phyloP scores from a whole-genome alignment of 345 rosid species.

The Rhizophora mangle region DNA sequence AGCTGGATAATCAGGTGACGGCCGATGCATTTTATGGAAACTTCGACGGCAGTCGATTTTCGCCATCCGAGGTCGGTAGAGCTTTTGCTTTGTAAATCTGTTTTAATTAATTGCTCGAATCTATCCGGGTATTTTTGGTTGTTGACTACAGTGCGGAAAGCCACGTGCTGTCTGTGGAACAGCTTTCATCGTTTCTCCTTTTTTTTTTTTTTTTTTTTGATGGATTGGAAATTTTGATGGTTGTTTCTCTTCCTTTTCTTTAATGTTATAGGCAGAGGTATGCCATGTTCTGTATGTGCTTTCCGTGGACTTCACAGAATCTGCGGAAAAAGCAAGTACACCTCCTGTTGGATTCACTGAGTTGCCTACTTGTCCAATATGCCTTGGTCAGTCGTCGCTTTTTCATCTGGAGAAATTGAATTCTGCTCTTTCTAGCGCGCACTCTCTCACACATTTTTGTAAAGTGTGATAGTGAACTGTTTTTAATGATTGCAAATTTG shows the following conservation, averaged over 20 bases:
- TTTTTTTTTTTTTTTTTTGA: not conserved
- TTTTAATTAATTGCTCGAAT: not conserved
- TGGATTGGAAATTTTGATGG: not conserved
- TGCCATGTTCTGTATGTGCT: slow-evolving; percentile 66
- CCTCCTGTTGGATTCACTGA: slow-evolving; percentile 68
- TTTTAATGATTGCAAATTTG: not conserved
- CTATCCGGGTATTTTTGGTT: too few species aligned
- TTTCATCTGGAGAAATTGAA: not conserved
- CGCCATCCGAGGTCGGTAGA: slow-evolving; percentile 67
- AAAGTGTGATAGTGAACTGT: not conserved
- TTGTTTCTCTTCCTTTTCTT: slow-evolving; percentile 3
- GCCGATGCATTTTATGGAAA: slow-evolving; percentile 58
- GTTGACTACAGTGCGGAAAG: too few species aligned
- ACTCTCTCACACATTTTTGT: not conserved
- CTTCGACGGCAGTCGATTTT: slow-evolving; percentile 66
- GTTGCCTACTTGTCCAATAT: slow-evolving; percentile 87
- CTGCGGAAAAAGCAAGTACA: slow-evolving; percentile 56
- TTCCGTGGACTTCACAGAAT: slow-evolving; percentile 66
- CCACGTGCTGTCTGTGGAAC: too few species aligned
- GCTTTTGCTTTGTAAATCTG: not conserved
- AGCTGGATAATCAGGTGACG: slow-evolving; percentile 47
- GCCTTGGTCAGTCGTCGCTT: slow-evolving; percentile 56
- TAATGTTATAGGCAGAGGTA: slow-evolving; percentile 64
- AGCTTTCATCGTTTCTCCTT: too few species aligned
- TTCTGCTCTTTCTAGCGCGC: too few species aligned